These are phyloP conservation scores for Nannochloropsis oceanica DNA, from an alignment of 108 stramenopile species.

Conservation along the genomic window DNA sequence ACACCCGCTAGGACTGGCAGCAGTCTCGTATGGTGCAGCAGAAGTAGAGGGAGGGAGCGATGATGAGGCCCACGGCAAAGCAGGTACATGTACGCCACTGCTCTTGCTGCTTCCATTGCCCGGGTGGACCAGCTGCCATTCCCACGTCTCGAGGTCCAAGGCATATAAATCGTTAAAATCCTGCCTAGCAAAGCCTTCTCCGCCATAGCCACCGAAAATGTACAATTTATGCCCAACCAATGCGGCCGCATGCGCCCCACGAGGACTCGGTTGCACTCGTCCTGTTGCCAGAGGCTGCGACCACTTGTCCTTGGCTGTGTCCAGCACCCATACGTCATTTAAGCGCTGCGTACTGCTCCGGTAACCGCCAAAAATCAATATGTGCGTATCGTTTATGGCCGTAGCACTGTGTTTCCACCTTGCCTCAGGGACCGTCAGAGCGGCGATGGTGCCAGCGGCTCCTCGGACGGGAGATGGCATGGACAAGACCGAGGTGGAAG, in stretches of 20 bases:
- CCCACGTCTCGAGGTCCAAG: constrained; percentile 37
- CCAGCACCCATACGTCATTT: constrained; percentile 55
- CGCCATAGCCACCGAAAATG: constrained; percentile 64
- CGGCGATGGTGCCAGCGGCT: background rate
- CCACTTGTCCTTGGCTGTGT: constrained; percentile 47
- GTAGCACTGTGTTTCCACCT: constrained; percentile 54
- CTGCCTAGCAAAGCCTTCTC: constrained; percentile 47
- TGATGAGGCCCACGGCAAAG: background rate
- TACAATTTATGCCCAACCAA: constrained; percentile 36
- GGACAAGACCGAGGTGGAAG: background rate
- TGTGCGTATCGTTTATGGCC: constrained; percentile 18
- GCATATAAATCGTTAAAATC: constrained; percentile 52
- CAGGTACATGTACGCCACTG: no score
- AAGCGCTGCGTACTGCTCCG: constrained; percentile 39
- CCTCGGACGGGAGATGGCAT: constrained; percentile 2
- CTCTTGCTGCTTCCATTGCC: constrained; percentile 31
- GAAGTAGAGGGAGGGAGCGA: background rate
- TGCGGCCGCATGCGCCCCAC: constrained; percentile 51
- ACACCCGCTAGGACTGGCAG: background rate
- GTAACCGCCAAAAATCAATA: constrained; percentile 58
- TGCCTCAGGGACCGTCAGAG: constrained; percentile 23
- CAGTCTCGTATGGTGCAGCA: no score
- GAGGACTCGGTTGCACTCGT: constrained; percentile 24
- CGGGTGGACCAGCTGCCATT: constrained; percentile 25
- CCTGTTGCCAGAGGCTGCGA: constrained; percentile 27